Conservation (phyloP, 148 eudicot species). For the Euryodendron excelsum region DNA sequence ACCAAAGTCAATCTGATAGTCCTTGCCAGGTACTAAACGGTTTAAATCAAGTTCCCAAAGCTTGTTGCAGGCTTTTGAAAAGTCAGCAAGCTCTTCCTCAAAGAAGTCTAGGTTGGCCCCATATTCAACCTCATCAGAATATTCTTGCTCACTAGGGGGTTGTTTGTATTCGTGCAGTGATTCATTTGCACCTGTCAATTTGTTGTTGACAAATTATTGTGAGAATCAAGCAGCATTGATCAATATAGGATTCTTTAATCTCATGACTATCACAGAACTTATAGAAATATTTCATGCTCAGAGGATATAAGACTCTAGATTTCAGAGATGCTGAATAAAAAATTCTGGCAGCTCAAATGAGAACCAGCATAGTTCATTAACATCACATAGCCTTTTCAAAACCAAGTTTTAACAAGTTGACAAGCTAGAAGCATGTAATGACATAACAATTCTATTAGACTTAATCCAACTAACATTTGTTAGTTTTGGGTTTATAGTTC, state of each 20-base stretch:
- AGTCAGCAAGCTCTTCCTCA: conserved; percentile 64
- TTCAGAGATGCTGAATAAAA: too few relatives aligned
- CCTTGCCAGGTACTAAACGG: conserved; percentile 76
- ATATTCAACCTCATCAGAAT: conserved; percentile 55
- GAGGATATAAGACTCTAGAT: too few relatives aligned
- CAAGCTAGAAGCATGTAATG: too few relatives aligned
- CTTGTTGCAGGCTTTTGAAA: conserved; percentile 72
- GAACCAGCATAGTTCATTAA: too few relatives aligned
- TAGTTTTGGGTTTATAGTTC: too few relatives aligned
- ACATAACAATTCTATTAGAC: too few relatives aligned
- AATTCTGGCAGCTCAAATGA: too few relatives aligned
- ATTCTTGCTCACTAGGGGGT: conserved; percentile 66
- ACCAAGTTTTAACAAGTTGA: too few relatives aligned
- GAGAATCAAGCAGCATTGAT: neutral
- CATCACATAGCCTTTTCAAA: too few relatives aligned
- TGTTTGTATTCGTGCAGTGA: conserved; percentile 67
- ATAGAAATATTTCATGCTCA: neutral
- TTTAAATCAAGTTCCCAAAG: conserved; percentile 93
- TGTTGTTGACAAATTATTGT: conserved; percentile 1
- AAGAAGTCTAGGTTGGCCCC: conserved; percentile 55
- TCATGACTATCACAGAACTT: neutral
- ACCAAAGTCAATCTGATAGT: conserved; percentile 84
- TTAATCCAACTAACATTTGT: too few relatives aligned
- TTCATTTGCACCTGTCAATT: conserved; percentile 58
- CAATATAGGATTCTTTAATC: neutral